Evolutionary conservation across 345 rosid genomes (phyloP).

Genomic region (Euphorbia pulcherrima): DNA sequence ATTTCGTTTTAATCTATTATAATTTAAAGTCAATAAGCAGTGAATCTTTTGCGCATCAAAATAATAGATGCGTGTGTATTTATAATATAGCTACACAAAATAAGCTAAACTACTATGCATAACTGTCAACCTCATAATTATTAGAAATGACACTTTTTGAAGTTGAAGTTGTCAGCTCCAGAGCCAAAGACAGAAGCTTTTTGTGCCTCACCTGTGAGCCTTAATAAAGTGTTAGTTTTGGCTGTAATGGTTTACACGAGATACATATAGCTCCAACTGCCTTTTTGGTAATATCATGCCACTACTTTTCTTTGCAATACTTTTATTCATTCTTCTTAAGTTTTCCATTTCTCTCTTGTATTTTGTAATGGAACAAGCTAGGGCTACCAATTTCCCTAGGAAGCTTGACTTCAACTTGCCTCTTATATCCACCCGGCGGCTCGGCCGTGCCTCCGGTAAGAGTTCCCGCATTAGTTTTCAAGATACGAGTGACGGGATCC

Average conservation of each 20-base stretch:
- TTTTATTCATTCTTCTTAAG: conserved; percentile 11
- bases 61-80: too few species aligned
- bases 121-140: conserved; percentile 1
- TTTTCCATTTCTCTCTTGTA: not conserved
- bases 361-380: conserved; percentile 17
- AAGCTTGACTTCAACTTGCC: conserved; percentile 72
- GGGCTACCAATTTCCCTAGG: conserved; percentile 38
- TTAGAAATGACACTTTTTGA: conserved; percentile 7
- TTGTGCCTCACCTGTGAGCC: conserved; percentile 37
- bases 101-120: not conserved
- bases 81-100: not conserved
- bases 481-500: conserved; percentile 42
- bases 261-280: conserved; percentile 36
- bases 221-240: conserved; percentile 31
- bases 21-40: too few species aligned
- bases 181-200: conserved; percentile 7
- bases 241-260: conserved; percentile 50
- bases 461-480: conserved; percentile 18
- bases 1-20: too few species aligned
- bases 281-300: conserved; percentile 29
- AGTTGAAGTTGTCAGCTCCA: conserved; percentile 13
- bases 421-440: conserved; percentile 62
- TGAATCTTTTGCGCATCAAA: too few species aligned
- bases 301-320: conserved; percentile 16
- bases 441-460: conserved; percentile 1